These are phyloP conservation scores for Sporothrix mexicana DNA, from an alignment of 2,329 filamentous ascomycete genomes.

Conservation along the genomic window DNA sequence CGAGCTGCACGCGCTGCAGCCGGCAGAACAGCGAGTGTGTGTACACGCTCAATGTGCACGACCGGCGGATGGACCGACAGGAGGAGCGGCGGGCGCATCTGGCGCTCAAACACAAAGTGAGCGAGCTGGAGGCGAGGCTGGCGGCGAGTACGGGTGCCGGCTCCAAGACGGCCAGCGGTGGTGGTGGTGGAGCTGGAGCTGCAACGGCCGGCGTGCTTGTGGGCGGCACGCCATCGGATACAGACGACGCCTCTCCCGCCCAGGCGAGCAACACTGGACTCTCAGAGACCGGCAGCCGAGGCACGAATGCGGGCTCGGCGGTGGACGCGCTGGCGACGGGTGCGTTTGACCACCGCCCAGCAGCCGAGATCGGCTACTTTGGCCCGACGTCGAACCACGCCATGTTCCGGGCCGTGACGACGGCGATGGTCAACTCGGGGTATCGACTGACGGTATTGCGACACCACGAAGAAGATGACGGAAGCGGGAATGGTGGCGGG, in stretches of 20 bases:
- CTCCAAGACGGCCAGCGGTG: not conserved
- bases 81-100: slow-evolving; percentile 33
- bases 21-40: slow-evolving; percentile 34
- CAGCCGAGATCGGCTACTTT: slow-evolving; percentile 41
- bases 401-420: slow-evolving; percentile 42
- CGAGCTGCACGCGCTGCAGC: slow-evolving; percentile 34
- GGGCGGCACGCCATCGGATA: not conserved
- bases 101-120: slow-evolving; percentile 34
- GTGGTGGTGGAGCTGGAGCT: not conserved
- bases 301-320: slow-evolving; percentile 38
- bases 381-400: slow-evolving; percentile 44
- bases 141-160: slow-evolving; percentile 22
- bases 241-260: slow-evolving; percentile 9
- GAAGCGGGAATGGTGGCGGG: not conserved
- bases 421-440: slow-evolving; percentile 40
- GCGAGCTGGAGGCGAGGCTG: slow-evolving; percentile 39
- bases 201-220: not conserved
- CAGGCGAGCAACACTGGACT: slow-evolving; percentile 14
- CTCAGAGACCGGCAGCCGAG: slow-evolving; percentile 22
- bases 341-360: slow-evolving; percentile 42
- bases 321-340: slow-evolving; percentile 43
- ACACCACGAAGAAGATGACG: slow-evolving; percentile 21
- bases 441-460: slow-evolving; percentile 34
- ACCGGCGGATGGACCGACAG: slow-evolving; percentile 33
- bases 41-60: slow-evolving; percentile 34